These are phyloP conservation scores for Coniochaeta pulveracea DNA, from an alignment of 2,329 filamentous ascomycete genomes.

Conservation along the genomic window DNA sequence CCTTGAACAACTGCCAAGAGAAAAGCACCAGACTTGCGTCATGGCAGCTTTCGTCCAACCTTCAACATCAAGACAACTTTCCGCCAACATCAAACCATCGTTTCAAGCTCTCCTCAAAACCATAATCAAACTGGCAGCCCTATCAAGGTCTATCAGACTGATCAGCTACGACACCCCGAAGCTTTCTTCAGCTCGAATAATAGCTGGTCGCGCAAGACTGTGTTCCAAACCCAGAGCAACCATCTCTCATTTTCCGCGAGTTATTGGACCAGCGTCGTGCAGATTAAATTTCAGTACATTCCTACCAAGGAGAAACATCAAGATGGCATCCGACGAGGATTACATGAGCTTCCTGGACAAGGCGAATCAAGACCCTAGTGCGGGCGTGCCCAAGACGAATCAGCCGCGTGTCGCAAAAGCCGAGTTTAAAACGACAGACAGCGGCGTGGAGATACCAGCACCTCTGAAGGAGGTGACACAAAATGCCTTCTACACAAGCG, in stretches of 20 bases:
- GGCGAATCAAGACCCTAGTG: conserved; percentile 68
- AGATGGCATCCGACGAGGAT: conserved; percentile 66
- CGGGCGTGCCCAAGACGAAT: conserved; percentile 31
- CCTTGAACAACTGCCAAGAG: neutral
- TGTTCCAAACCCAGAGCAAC: too few species aligned
- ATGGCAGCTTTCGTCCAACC: too few species aligned
- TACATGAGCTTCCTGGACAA: conserved; percentile 82
- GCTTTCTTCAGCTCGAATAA: too few species aligned
- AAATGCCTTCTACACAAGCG: conserved; percentile 61
- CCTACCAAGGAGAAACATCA: neutral
- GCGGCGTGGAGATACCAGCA: conserved; percentile 48
- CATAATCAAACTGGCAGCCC: too few species aligned
- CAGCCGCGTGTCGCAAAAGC: conserved; percentile 10
- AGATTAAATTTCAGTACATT: neutral
- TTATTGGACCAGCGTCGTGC: too few species aligned
- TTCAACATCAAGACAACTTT: too few species aligned
- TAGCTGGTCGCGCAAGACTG: too few species aligned
- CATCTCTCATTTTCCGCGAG: too few species aligned
- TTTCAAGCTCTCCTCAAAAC: too few species aligned
- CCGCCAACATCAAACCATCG: too few species aligned
- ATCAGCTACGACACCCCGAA: too few species aligned
- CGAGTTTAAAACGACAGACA: conserved; percentile 39
- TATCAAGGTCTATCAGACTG: too few species aligned
- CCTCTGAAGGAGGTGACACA: conserved; percentile 37
- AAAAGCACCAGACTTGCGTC: conserved; percentile 5